Conservation (phyloP, 441 rosid species). For the Adansonia rubrostipa region DNA sequence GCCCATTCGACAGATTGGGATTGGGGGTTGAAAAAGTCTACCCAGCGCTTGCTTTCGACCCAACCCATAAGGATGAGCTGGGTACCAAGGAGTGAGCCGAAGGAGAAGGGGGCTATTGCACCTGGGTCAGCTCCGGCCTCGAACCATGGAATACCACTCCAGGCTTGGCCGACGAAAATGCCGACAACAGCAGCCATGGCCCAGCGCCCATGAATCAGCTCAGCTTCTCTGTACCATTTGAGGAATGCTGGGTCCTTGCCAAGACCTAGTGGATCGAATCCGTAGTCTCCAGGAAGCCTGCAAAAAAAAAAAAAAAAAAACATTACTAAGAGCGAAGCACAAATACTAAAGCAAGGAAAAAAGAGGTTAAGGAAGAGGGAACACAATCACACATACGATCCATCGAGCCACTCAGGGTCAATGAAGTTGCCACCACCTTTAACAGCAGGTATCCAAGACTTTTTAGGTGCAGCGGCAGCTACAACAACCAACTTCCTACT, state of each 20-base stretch:
- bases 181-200: slow-evolving; percentile 95
- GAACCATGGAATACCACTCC: slow-evolving; percentile 97
- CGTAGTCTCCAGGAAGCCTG: slow-evolving; percentile 95
- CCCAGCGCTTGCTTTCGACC: slow-evolving; percentile 99
- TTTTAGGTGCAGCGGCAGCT: slow-evolving; percentile 63
- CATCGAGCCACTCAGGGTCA: slow-evolving; percentile 98
- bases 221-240: slow-evolving; percentile 72
- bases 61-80: slow-evolving; percentile 95
- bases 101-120: slow-evolving; percentile 90
- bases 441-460: slow-evolving; percentile 92
- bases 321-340: neutral
- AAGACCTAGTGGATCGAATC: slow-evolving; percentile 90
- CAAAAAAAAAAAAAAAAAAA: slow-evolving; percentile 16
- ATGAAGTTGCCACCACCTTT: slow-evolving; percentile 82
- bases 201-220: slow-evolving; percentile 75
- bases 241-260: slow-evolving; percentile 96
- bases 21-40: slow-evolving; percentile 90
- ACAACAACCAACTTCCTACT: slow-evolving; percentile 52
- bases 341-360: neutral
- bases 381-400: slow-evolving; percentile 92
- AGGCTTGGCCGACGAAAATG: slow-evolving; percentile 88
- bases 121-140: slow-evolving; percentile 94
- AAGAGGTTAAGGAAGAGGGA: neutral
- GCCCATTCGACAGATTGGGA: slow-evolving; percentile 98
- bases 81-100: slow-evolving; percentile 84